Evolutionary conservation across 2,329 filamentous ascomycete genomes (phyloP), one percentile per base, ranked within the genome.

Genomic region (Talaromyces amestolkiae): DNA sequence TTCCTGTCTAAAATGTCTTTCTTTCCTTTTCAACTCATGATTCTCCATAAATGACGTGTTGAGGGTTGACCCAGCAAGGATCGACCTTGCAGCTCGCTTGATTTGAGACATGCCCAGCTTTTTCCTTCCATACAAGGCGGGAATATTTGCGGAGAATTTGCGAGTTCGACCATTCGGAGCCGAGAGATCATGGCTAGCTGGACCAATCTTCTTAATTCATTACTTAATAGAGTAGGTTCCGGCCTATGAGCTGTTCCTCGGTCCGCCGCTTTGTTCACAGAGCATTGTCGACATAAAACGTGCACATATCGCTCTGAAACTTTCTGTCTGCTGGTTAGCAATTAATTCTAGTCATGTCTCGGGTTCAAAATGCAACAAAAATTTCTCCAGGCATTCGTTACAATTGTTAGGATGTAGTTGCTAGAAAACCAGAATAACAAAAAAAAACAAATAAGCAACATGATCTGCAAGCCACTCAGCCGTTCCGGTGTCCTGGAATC

Each of bases 361-460:
- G 27, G 8, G 4, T 11, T 35, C 3, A 3, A 6, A 17, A n/a
- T 10, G 17, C 3, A 35, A 22, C 1, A 35, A 35, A 17, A 19
- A 51, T 0, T 8, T 51, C 13, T 51, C 8, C 15, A 6, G 24
- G 2, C 9, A 10, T 51, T 31, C 15, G 3, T 27, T 2, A 8
- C 6, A 31, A 10, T 8, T 17, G 15, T 31, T 4, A 53, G 6
- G 1, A 22, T 15, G 17, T 6, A 6, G 27, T 31, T 31, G 27
- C 27, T 1, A 53, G 17, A 13, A 5, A 53, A 33, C 27, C 33
- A 19, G 9, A 22, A 35, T 13, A 35, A 37, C 9, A 31, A 15
- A 2, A 19, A 37, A 35, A 56, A 24, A 15, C 72, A 53, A 53
- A 31, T 24, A 56, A 56, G 53, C 33, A 56, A 56, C 33, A 22